Evolutionary conservation across 1,139 yeast species (phyloP).

Genomic region (Diutina catenulata): DNA sequence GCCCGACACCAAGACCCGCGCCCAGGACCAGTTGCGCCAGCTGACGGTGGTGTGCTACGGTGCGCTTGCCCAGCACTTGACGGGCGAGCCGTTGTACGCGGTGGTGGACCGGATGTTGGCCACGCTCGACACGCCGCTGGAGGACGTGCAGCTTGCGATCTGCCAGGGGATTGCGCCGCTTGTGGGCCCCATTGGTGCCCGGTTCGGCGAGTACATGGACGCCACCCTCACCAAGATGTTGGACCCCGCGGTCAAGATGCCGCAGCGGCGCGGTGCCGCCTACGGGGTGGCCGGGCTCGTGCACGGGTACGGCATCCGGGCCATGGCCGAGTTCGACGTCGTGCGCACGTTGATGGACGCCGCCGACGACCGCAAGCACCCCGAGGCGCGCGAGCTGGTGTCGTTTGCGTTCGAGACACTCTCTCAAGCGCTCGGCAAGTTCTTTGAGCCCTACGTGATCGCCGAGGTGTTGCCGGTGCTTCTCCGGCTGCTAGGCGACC

Average conservation of each 20-base stretch:
- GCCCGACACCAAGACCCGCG: constrained; percentile 30
- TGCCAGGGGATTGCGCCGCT: constrained; percentile 79
- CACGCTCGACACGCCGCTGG: constrained; percentile 80
- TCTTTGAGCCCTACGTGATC: constrained; percentile 88
- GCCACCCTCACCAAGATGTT: constrained; percentile 44
- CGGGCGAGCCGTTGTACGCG: constrained; percentile 51
- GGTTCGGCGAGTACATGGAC: constrained; percentile 44
- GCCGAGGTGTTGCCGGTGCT: constrained; percentile 72
- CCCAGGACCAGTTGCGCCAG: constrained; percentile 60
- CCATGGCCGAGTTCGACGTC: constrained; percentile 65
- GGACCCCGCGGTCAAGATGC: constrained; percentile 33
- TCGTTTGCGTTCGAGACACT: constrained; percentile 79
- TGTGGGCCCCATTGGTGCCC: constrained; percentile 43
- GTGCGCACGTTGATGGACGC: constrained; percentile 73
- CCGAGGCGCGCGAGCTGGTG: constrained; percentile 75
- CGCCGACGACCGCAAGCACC: constrained; percentile 74
- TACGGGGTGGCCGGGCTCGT: constrained; percentile 91
- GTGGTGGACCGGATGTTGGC: constrained; percentile 60
- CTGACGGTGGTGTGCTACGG: constrained; percentile 68
- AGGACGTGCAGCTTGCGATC: constrained; percentile 78
- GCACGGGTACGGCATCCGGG: constrained; percentile 76
- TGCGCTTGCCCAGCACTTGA: constrained; percentile 72
- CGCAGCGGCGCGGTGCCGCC: constrained; percentile 83
- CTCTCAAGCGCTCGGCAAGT: constrained; percentile 61
- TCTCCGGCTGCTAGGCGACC: constrained; percentile 75